phyloP scores from a whole-genome alignment of 257 asterid genomes.

The Parsonsia alboflavescens region DNA sequence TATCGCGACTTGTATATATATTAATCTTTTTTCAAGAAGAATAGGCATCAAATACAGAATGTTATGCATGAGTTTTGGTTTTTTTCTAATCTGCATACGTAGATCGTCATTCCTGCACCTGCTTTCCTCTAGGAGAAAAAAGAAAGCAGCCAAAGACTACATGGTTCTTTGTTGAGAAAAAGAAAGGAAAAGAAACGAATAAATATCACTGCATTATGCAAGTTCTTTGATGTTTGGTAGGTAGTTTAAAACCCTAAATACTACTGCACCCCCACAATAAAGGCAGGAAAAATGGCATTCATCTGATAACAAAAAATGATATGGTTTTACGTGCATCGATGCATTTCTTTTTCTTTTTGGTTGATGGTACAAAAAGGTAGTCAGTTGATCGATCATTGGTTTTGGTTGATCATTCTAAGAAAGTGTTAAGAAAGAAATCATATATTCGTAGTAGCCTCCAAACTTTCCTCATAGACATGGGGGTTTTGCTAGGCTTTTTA shows the following conservation, averaged over 20 bases:
- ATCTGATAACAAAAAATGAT: constrained; percentile 2
- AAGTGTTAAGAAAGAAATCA: neutral
- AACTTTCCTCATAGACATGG: neutral
- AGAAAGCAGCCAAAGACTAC: neutral
- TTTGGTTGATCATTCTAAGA: neutral
- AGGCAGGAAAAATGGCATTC: constrained; percentile 1
- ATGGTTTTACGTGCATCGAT: neutral
- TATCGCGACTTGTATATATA: neutral
- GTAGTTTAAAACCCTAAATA: neutral
- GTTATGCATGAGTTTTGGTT: neutral
- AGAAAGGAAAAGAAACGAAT: neutral
- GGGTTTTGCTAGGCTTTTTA: neutral
- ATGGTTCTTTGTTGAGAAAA: neutral
- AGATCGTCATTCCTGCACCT: constrained; percentile 4
- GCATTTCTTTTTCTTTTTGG: neutral
- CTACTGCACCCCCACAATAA: neutral
- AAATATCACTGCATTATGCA: neutral
- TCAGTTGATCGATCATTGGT: neutral
- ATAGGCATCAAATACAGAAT: neutral
- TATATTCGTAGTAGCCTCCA: neutral
- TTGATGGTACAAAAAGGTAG: neutral
- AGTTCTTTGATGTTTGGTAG: constrained; percentile 1
- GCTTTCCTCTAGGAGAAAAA: neutral
- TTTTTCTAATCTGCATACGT: neutral
- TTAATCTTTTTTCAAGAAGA: neutral